phyloP scores from a whole-genome alignment of 2,329 filamentous ascomycete species.

The Penicillium sp. region DNA sequence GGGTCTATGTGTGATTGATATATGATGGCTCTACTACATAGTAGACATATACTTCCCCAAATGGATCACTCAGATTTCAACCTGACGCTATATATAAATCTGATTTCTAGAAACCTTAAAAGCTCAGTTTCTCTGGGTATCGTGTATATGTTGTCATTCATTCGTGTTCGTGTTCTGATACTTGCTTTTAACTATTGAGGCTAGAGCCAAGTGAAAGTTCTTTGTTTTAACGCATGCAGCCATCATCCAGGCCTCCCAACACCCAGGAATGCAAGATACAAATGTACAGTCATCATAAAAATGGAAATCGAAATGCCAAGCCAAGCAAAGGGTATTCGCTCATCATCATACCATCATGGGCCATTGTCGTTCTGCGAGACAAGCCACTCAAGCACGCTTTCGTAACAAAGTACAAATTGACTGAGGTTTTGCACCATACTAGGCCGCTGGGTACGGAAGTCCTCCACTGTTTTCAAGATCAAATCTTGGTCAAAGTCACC shows the following conservation, averaged over 20 bases:
- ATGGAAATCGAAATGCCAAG: conserved; percentile 4
- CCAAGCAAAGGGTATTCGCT: conserved; percentile 12
- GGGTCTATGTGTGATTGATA: no score
- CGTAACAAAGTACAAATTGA: conserved; percentile 96
- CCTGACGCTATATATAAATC: no score
- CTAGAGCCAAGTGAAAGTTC: neutral
- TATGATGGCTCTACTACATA: no score
- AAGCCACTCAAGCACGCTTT: conserved; percentile 90
- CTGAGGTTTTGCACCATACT: conserved; percentile 96
- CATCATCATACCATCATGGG: conserved; percentile 11
- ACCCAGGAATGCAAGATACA: conserved; percentile 8
- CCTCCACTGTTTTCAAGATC: conserved; percentile 84
- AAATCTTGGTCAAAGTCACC: conserved; percentile 73
- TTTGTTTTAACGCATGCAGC: conserved; percentile 7
- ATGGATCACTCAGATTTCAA: no score
- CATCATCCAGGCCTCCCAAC: conserved; percentile 3
- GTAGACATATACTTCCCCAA: no score
- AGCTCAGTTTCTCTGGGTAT: no score
- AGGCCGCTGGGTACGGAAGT: conserved; percentile 83
- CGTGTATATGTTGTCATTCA: neutral
- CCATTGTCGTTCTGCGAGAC: conserved; percentile 36
- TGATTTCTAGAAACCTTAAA: no score
- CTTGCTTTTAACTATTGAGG: neutral
- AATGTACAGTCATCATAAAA: neutral
- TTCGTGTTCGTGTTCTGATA: neutral